These are phyloP conservation scores for Maudiozyma barnettii DNA, from an alignment of 805 yeast genomes.

Conservation along the genomic window DNA sequence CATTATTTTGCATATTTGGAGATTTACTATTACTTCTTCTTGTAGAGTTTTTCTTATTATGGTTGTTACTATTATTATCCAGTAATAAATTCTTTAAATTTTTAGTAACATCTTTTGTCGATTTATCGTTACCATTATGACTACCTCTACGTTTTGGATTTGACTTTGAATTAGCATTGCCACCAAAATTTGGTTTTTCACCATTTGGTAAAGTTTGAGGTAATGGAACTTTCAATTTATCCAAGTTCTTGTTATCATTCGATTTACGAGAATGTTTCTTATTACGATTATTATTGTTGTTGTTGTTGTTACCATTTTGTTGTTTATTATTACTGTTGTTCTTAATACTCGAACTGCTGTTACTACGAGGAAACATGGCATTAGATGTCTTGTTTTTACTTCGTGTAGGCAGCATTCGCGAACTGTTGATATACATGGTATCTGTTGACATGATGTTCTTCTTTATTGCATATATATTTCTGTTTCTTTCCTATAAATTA, in stretches of 20 bases:
- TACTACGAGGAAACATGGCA: background rate
- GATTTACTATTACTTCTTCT: background rate
- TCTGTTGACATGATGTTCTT: slow-evolving; percentile 21
- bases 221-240: slow-evolving; percentile 13
- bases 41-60: background rate
- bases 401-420: slow-evolving; percentile 21
- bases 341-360: background rate
- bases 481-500: background rate
- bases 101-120: slow-evolving; percentile 2
- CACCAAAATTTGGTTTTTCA: slow-evolving; percentile 25
- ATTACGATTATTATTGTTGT: background rate
- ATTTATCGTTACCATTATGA: background rate
- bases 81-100: slow-evolving; percentile 5
- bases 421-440: slow-evolving; percentile 27
- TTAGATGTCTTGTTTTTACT: slow-evolving; percentile 18
- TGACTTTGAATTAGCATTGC: background rate
- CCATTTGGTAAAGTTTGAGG: slow-evolving; percentile 27
- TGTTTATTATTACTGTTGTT: slow-evolving; percentile 4
- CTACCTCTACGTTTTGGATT: background rate
- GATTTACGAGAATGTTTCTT: background rate
- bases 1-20: background rate
- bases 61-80: background rate
- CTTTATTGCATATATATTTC: background rate
- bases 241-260: background rate
- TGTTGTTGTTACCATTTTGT: slow-evolving; percentile 4